These are phyloP conservation scores for Citrus unshiu DNA, from an alignment of 345 rosid species.

Conservation along the genomic window DNA sequence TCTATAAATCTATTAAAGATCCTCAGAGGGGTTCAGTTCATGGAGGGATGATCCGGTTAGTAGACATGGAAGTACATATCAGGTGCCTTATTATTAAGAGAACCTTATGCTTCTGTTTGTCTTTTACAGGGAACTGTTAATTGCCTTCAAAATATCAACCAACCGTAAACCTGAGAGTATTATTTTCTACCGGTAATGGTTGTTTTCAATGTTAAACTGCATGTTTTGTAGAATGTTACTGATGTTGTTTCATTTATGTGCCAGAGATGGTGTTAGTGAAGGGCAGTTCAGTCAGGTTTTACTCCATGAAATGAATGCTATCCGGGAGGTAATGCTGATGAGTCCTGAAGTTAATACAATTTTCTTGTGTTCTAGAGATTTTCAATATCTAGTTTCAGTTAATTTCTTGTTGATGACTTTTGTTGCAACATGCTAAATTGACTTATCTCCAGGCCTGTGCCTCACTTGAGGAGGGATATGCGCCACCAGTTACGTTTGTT, in stretches of 20 bases:
- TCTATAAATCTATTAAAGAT: slow-evolving; percentile 36
- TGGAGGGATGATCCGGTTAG: slow-evolving; percentile 66
- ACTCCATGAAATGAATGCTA: slow-evolving; percentile 57
- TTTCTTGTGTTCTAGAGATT: neutral
- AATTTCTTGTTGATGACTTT: neutral
- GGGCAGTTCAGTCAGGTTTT: slow-evolving; percentile 70
- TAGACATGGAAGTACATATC: neutral
- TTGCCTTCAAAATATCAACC: slow-evolving; percentile 41
- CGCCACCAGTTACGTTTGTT: slow-evolving; percentile 63
- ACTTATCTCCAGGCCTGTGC: slow-evolving; percentile 48
- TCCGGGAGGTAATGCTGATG: slow-evolving; percentile 37
- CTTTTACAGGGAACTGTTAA: slow-evolving; percentile 48
- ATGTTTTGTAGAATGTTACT: neutral
- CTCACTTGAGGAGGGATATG: slow-evolving; percentile 46
- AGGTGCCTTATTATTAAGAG: neutral
- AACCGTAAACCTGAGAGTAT: slow-evolving; percentile 44
- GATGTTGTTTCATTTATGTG: neutral
- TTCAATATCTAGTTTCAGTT: neutral
- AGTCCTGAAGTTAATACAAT: neutral
- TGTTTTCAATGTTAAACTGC: neutral
- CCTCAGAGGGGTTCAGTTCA: slow-evolving; percentile 26
- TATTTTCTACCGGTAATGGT: slow-evolving; percentile 59
- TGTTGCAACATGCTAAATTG: neutral
- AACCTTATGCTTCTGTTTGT: neutral
- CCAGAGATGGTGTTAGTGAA: slow-evolving; percentile 86